Evolutionary conservation across 306 rosid species (phyloP).

Genomic region (Prinsepia uniflora): DNA sequence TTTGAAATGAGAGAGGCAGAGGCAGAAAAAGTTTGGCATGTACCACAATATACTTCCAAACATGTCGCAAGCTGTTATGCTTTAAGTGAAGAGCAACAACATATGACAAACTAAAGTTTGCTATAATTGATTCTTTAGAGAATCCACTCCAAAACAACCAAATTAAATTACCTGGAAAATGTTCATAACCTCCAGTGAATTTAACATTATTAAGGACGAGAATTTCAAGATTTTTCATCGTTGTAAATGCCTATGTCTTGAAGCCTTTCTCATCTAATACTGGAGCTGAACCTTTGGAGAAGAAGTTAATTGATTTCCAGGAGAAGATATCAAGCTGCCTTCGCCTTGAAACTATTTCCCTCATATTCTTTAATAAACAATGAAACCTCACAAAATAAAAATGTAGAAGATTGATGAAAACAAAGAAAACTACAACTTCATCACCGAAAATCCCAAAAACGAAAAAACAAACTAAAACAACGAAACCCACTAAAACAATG

Average conservation of each 20-base stretch:
- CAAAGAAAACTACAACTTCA: too few species aligned
- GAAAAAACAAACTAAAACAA: too few species aligned
- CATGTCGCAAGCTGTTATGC: not conserved
- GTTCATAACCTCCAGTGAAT: not conserved
- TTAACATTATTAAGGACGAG: not conserved
- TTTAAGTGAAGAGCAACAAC: conserved; percentile 10
- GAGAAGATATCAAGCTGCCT: not conserved
- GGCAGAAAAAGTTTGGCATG: not conserved
- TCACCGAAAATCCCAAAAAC: too few species aligned
- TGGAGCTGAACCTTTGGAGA: not conserved
- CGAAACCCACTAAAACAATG: too few species aligned
- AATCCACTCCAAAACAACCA: conserved; percentile 13
- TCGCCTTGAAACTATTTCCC: not conserved
- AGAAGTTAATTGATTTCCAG: not conserved
- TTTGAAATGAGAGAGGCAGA: not conserved
- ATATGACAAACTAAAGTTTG: not conserved
- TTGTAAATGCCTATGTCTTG: conserved; percentile 1
- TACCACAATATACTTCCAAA: not conserved
- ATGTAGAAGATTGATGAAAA: too few species aligned
- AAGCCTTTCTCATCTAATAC: not conserved
- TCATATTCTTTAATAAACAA: not conserved
- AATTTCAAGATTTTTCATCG: not conserved
- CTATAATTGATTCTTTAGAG: conserved; percentile 2
- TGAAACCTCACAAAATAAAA: too few species aligned
- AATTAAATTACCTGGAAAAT: conserved; percentile 2